Conservation (phyloP, 352 stramenopile genomes). For the Pythium biforme region DNA sequence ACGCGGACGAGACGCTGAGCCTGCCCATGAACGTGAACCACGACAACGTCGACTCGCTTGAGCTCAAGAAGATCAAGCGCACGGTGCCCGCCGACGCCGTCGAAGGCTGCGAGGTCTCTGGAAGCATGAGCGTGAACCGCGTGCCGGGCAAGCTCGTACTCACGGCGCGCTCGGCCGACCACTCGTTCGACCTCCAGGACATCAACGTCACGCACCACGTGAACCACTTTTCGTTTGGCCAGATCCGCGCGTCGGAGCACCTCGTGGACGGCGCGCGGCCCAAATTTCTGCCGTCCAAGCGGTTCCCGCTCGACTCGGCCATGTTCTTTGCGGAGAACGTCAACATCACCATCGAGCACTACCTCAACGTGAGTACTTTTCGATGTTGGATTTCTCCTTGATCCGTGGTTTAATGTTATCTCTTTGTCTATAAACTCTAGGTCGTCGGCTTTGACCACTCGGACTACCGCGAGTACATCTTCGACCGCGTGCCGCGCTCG, state of each 20-base stretch:
- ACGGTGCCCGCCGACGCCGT: constrained; percentile 33
- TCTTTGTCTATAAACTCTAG: constrained; percentile 24
- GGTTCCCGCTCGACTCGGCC: constrained; percentile 62
- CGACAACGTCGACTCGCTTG: constrained; percentile 48
- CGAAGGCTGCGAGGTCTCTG: constrained; percentile 78
- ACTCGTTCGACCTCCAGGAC: constrained; percentile 60
- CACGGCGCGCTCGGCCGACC: constrained; percentile 60
- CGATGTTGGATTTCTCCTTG: constrained; percentile 17
- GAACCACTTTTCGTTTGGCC: constrained; percentile 87
- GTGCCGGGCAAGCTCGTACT: constrained; percentile 72
- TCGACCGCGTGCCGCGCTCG: constrained; percentile 47
- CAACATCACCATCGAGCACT: constrained; percentile 82
- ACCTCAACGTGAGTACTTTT: constrained; percentile 73
- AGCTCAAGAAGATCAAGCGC: constrained; percentile 49
- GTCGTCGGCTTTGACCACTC: constrained; percentile 78
- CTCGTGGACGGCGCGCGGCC: constrained; percentile 40
- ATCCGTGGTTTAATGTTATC: constrained; percentile 32
- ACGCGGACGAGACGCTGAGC: constrained; percentile 45
- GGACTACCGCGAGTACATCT: constrained; percentile 46
- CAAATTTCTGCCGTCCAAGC: constrained; percentile 52
- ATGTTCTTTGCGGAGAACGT: constrained; percentile 51
- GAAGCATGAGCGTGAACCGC: constrained; percentile 75
- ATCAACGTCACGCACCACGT: constrained; percentile 71
- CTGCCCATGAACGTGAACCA: constrained; percentile 59
- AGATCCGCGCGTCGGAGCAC: constrained; percentile 64